Conservation (phyloP, 345 rosid genomes). For the Erodium maritimum region DNA sequence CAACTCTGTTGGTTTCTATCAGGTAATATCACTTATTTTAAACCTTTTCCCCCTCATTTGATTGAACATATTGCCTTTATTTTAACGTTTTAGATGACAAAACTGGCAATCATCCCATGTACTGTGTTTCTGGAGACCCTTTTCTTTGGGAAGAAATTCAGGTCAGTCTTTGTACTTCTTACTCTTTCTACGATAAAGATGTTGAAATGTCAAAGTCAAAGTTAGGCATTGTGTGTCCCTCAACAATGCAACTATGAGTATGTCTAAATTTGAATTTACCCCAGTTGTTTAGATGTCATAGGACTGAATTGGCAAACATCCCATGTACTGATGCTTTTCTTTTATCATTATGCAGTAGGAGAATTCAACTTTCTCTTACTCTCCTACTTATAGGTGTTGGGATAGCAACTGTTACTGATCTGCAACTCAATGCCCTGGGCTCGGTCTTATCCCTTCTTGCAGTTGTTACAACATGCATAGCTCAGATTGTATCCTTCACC, state of each 20-base stretch:
- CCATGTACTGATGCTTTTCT: slow-evolving; percentile 6
- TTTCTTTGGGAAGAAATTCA: slow-evolving; percentile 92
- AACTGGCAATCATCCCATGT: slow-evolving; percentile 96
- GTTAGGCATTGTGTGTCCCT: neutral
- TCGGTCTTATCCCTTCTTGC: slow-evolving; percentile 88
- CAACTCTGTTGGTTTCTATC: slow-evolving; percentile 98
- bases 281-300: neutral
- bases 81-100: slow-evolving; percentile 67
- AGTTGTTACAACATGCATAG: slow-evolving; percentile 88
- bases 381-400: slow-evolving; percentile 98
- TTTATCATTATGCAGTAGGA: slow-evolving; percentile 56
- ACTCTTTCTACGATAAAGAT: neutral
- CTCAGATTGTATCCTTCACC: slow-evolving; percentile 89
- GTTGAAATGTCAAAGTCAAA: neutral
- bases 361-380: slow-evolving; percentile 60
- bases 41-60: slow-evolving; percentile 8
- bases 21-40: slow-evolving; percentile 36
- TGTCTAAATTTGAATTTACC: neutral
- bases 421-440: slow-evolving; percentile 91
- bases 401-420: slow-evolving; percentile 97
- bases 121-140: slow-evolving; percentile 97
- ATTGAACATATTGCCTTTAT: slow-evolving; percentile 9
- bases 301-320: neutral
- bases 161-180: slow-evolving; percentile 29
- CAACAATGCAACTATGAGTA: neutral